Evolutionary conservation across 192 early-diverging fungal genomes (phyloP), one percentile per base, ranked within the genome.

Genomic region (Coemansia reversa): DNA sequence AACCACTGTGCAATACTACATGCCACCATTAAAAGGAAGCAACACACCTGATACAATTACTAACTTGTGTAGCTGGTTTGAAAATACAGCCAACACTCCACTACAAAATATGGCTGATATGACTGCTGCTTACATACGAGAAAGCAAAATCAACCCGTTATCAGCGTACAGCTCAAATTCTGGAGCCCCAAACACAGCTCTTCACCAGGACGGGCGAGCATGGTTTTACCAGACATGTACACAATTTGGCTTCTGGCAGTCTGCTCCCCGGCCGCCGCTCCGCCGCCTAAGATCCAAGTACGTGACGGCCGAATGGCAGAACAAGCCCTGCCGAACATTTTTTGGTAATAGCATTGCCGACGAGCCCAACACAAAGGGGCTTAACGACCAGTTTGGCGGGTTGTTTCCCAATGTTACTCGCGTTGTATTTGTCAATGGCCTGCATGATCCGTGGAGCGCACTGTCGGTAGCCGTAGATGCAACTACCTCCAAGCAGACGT

Each of bases 181-280:
- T 0, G 75, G 75, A 2, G 71, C 75, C 42, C 51, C 61, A 9
- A 77, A 68, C 62, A 68, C 56, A 22, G 58, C 29, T 1, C 63
- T 84, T 30, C 59, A 68, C 39, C 82, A 84, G 60, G 65, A 74
- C 23, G 76, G 84, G 42, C 79, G 65, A 55, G 65, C 82, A 67
- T 87, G 85, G 85, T 82, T 76, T 30, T 92, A 85, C 75, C 90
- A 90, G 55, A 84, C 81, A 8, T 92, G 90, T 60, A 87, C 82
- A 57, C 85, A 92, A 68, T 86, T 88, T 39, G 90, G 86, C 2
- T 92, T 86, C 65, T 86, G 85, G 65, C 88, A 87, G 72, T 66
- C 69, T n/a, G 77, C 81, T 7, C 74, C 80, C 0, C 81, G 52
- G 11, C 57, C 60, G 24, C 81, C 85, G 12, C 55, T 74, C 49